A percentile compares a stretch with the other conserved stretches of the same genome.
Evolutionary conservation across 2,329 filamentous ascomycete genomes (phyloP).

Genomic region (Conoideocrella luteorostrata): DNA sequence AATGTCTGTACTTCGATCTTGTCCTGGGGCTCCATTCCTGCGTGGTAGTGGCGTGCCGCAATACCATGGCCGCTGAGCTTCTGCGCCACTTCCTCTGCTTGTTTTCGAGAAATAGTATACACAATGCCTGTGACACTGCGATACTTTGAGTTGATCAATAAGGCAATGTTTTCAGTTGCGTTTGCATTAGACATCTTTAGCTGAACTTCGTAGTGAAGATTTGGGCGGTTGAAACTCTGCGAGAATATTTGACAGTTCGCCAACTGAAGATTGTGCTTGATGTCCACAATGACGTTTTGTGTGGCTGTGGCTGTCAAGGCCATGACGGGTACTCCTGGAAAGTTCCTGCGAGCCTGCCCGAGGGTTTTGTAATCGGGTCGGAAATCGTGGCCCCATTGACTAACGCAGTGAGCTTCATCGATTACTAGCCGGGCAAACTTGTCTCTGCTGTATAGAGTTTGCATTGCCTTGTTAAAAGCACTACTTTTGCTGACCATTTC

Average conservation of each 20-base stretch:
- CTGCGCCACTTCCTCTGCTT: conserved; percentile 72
- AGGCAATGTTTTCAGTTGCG: conserved; percentile 42
- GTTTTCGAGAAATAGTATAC: conserved; percentile 82
- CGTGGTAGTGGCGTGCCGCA: conserved; percentile 79
- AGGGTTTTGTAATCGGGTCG: conserved; percentile 90
- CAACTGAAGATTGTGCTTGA: conserved; percentile 87
- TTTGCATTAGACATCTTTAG: conserved; percentile 57
- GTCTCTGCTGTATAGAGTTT: conserved; percentile 58
- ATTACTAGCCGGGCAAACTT: conserved; percentile 89
- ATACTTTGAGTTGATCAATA: conserved; percentile 66
- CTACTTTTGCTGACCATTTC: conserved; percentile 89
- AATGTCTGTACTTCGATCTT: conserved; percentile 66
- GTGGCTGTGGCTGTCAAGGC: conserved; percentile 94
- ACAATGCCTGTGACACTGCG: conserved; percentile 75
- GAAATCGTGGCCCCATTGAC: conserved; percentile 98
- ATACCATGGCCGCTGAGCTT: conserved; percentile 62
- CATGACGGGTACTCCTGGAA: conserved; percentile 81
- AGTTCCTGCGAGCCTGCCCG: conserved; percentile 64
- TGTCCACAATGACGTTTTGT: conserved; percentile 83
- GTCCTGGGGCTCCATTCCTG: conserved; percentile 60
- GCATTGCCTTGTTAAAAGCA: conserved; percentile 59
- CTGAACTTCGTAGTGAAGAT: conserved; percentile 81
- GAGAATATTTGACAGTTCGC: conserved; percentile 69
- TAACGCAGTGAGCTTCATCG: conserved; percentile 98
- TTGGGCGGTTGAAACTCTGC: conserved; percentile 96